Evolutionary conservation across 768 basidiomycete species (phyloP), one percentile per base, ranked within the genome.

Genomic region (Leucosporidium scottii): DNA sequence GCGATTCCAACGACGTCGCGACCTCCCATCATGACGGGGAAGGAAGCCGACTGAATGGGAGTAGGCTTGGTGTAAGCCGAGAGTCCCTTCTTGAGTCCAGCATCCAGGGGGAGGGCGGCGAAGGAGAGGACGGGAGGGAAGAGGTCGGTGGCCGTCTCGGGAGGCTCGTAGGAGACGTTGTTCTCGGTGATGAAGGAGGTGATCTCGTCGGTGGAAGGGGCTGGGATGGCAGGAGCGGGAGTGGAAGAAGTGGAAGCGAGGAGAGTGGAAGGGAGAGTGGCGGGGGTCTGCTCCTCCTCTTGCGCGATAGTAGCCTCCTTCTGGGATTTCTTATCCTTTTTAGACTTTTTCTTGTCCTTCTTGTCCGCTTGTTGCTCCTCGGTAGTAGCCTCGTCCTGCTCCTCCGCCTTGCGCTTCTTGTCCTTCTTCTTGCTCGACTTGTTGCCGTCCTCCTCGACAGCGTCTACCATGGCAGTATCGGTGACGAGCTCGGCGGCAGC

Each of bases 21-120:
- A 25, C 76, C 74, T 30, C 49, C 65, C 15, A 72, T 55, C 66
- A 68, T 70, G 61, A 69, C 53, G 20, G 69, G 65, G 67, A 69
- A 74, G 23, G 93, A 85, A 73, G 91, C 94, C 9, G 91, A 87
- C 77, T 99, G 96, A 62, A 99, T 92, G 0, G 96, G 93, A 0
- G 93, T 94, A 7, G 96, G 94, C 71, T 88, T 85, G 70, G 86
- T 84, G 81, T 93, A 99, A 12, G 80, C 81, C 58, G 81, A 77
- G 67, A 97, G 86, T 0, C 85, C 87, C 1, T 79, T 75, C 51
- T 82, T 83, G 44, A 98, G 83, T 20, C 81, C 80, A 1, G 80
- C 77, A 9, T 88, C 85, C 59, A 97, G 83, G 34, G 81, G 81
- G 1, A 98, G 83, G 62, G 88, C 84, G 66, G 83, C 80, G 76